Base-by-base conservation (phyloP, 768 basidiomycete genomes). In the Tylopilus vinaceipallidus region DNA sequence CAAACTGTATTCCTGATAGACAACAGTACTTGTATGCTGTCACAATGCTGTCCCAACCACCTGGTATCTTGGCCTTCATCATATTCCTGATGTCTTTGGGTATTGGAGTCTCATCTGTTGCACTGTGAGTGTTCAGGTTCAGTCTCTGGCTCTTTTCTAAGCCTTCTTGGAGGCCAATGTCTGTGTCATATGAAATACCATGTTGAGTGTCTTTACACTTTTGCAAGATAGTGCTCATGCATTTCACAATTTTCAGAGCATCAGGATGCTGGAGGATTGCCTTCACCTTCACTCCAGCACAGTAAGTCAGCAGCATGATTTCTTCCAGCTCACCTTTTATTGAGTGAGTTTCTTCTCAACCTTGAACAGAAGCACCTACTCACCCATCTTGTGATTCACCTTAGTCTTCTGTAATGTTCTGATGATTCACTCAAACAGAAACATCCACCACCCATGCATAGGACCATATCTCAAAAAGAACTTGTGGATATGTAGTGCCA, bases 361-460 rank as follows among this genome's bases (percentile, higher is more conserved):
- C 17, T 35, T 42, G 5, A 13, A 3, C 6, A 8, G 4, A 3
- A 11, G 12, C 41, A 13, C 3, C 4, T 26, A 9, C 42, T 32
- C 2, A 43, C 30, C 42, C 4, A 23, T 22, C 35, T 36, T 49
- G 34, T 49, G 20, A n/a, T 49, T 49, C 0, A 14, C 36, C 0
- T 23, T 49, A 6, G 42, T 66, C 62, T 53, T 42, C 35, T 69
- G 63, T 22, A 69, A 27, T 6, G 41, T 37, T 0, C 69, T 60
- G 16, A 64, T 70, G 6, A 62, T 43, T 3, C 60, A 14, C 45
- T 71, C 60, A 35, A 69, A 67, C 3, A 64, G 64, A 44, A 70
- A 73, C 38, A 64, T 61, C 62, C 72, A 68, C 70, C 69, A 72
- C 0, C 58, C 57, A 49, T 67, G 61, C 29, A 63, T 52, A 4